These are phyloP conservation scores for Panicum miliaceum DNA, from an alignment of 176 grass and related monocot genomes.

Conservation along the genomic window DNA sequence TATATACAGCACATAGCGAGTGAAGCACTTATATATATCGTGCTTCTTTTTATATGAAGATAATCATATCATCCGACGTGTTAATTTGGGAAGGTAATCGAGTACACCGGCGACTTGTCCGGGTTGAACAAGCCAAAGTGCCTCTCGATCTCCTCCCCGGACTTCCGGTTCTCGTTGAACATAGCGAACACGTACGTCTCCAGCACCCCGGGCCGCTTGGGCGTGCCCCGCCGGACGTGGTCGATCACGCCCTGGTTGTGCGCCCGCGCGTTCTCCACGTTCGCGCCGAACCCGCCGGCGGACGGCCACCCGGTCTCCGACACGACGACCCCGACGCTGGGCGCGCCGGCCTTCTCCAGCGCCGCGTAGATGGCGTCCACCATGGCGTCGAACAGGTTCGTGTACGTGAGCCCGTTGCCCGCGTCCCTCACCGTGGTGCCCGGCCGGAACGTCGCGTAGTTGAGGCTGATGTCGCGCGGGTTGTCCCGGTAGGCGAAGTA, in stretches of 20 bases:
- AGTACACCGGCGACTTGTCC: conserved; percentile 53
- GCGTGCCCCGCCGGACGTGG: conserved; percentile 53
- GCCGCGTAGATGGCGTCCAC: conserved; percentile 65
- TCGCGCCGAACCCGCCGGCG: conserved; percentile 50
- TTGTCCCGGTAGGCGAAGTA: conserved; percentile 54
- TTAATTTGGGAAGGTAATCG: conserved; percentile 44
- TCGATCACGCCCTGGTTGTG: conserved; percentile 61
- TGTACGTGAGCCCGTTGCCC: conserved; percentile 47
- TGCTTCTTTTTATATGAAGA: too few relatives aligned
- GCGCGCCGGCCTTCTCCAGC: conserved; percentile 55
- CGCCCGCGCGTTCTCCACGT: conserved; percentile 40
- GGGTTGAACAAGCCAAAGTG: conserved; percentile 68
- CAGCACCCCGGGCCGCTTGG: conserved; percentile 43
- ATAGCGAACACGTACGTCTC: conserved; percentile 75
- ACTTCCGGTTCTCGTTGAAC: conserved; percentile 78
- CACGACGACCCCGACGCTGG: conserved; percentile 43
- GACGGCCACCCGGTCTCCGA: conserved; percentile 74
- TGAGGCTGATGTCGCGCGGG: neutral
- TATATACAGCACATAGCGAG: too few relatives aligned
- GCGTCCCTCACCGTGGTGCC: conserved; percentile 12
- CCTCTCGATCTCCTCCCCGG: conserved; percentile 33
- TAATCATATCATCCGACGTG: too few relatives aligned
- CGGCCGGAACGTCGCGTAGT: conserved; percentile 56
- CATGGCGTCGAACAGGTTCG: conserved; percentile 62
- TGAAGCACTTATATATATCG: too few relatives aligned